Percentiles rank a stretch among this genome's conserved stretches.
phyloP scores from a whole-genome alignment of 192 early-diverging fungal species.

The Dissophora ornata region DNA sequence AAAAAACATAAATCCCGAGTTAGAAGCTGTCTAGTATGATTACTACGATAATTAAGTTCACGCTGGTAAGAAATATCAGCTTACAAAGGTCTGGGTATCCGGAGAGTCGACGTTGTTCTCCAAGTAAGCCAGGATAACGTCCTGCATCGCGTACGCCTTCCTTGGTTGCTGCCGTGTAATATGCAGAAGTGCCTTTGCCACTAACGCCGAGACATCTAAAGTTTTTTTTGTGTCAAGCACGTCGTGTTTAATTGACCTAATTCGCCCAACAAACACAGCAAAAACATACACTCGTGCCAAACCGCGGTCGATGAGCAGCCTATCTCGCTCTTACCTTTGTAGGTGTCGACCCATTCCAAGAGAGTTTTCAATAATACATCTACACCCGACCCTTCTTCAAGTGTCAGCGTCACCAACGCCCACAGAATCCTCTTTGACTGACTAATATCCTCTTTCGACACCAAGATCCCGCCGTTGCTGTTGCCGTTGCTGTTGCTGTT shows the following conservation, averaged over 20 bases:
- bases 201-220: slow-evolving; percentile 26
- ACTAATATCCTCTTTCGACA: slow-evolving; percentile 4
- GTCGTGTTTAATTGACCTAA: too few relatives aligned
- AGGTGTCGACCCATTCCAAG: slow-evolving; percentile 25
- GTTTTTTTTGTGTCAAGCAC: too few relatives aligned
- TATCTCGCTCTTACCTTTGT: slow-evolving; percentile 19
- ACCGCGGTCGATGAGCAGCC: background rate
- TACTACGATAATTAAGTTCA: too few relatives aligned
- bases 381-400: slow-evolving; percentile 8
- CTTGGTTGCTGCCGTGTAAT: slow-evolving; percentile 22
- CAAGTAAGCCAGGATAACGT: slow-evolving; percentile 2
- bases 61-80: background rate
- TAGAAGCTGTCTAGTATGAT: too few relatives aligned
- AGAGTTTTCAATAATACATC: slow-evolving; percentile 16
- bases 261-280: too few relatives aligned
- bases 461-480: slow-evolving; percentile 1
- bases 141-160: slow-evolving; percentile 4
- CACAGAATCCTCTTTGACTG: slow-evolving; percentile 25
- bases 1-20: too few relatives aligned
- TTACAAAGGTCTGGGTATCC: slow-evolving; percentile 31
- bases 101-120: slow-evolving; percentile 9
- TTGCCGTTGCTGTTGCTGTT: background rate
- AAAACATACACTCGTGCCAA: too few relatives aligned
- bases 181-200: slow-evolving; percentile 37
- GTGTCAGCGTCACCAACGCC: slow-evolving; percentile 9